These are phyloP conservation scores for Hemisphaericaspora subhashii DNA, from an alignment of 1,139 yeast genomes.

Conservation along the genomic window DNA sequence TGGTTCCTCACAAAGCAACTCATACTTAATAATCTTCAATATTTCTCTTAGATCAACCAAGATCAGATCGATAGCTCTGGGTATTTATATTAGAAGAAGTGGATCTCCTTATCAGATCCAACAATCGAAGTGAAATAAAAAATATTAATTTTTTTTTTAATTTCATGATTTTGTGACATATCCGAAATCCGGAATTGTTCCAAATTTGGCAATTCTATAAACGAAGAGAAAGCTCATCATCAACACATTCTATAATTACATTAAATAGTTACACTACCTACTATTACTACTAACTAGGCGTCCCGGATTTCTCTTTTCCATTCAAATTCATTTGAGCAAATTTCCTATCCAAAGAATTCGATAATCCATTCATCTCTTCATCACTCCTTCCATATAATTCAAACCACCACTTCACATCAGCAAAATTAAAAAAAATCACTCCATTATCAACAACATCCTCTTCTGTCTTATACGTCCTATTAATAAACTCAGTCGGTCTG, in stretches of 20 bases:
- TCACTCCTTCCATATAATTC: conserved; percentile 77
- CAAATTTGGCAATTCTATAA: neutral
- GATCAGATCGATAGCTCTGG: too few species aligned
- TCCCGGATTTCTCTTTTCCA: conserved; percentile 3
- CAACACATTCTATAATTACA: too few species aligned
- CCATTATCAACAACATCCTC: conserved; percentile 33
- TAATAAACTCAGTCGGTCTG: conserved; percentile 68
- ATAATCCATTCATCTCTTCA: conserved; percentile 73
- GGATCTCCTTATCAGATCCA: conserved; percentile 1
- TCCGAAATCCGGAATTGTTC: neutral
- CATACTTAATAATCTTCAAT: neutral
- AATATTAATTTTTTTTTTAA: neutral
- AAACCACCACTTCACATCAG: conserved; percentile 82
- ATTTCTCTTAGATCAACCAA: too few species aligned
- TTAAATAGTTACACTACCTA: too few species aligned
- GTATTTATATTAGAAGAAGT: neutral
- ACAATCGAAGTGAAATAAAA: too few species aligned
- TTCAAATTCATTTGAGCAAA: conserved; percentile 38
- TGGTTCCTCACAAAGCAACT: neutral
- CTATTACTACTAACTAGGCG: too few species aligned
- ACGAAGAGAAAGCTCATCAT: too few species aligned
- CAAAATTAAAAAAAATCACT: conserved; percentile 66
- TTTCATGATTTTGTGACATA: neutral
- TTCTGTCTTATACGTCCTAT: conserved; percentile 38
- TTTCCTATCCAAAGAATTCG: conserved; percentile 44